Base-by-base conservation (phyloP, 2,329 filamentous ascomycete genomes). In the Hymenoscyphus occultus region DNA sequence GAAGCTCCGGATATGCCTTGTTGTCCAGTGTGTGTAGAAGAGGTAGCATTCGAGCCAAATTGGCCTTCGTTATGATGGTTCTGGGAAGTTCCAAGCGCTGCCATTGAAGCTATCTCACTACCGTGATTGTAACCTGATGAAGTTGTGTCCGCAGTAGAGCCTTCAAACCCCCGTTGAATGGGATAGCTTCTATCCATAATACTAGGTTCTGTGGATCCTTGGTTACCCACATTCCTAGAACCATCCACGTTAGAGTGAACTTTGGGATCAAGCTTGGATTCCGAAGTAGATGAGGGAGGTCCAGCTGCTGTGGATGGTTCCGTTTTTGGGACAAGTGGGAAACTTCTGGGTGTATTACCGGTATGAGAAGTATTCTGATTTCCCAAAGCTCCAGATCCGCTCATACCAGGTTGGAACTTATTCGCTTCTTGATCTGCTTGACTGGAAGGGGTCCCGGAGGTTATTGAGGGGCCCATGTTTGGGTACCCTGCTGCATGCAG, bases 231-330 rank as follows among this genome's bases (percentile, higher is more conserved):
- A 0, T 84, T 85, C 76, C 79, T 80, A 74, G 78, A 81, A 56
- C 77, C 75, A 67, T 82, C 80, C 10, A 80, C 75, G 71, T 86
- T 81, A 54, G 79, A 82, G 71, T 85, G 82, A 56, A 84, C 76
- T n/a, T 82, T 77, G 28, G 83, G 83, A 69, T 86, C 83, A 6
- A 74, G 70, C 40, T 81, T 80, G 74, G 85, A 86, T 19, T 77
- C 76, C 3, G 70, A 2, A 63, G 69, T 71, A 10, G 65, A 69
- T 59, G 74, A 67, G 62, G 79, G 78, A 14, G 78, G 78, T 3
- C 77, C 77, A 19, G 74, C 74, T 22, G 76, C 78, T 45, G 73
- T 75, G 22, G 72, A 74, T 14, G 58, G 54, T 35, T 9, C 12
- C 12, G 56, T 39, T 10, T 13, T 56, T 32, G 32, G 39, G 16